phyloP scores from a whole-genome alignment of 768 basidiomycete species.

The Clavulina sp. region DNA sequence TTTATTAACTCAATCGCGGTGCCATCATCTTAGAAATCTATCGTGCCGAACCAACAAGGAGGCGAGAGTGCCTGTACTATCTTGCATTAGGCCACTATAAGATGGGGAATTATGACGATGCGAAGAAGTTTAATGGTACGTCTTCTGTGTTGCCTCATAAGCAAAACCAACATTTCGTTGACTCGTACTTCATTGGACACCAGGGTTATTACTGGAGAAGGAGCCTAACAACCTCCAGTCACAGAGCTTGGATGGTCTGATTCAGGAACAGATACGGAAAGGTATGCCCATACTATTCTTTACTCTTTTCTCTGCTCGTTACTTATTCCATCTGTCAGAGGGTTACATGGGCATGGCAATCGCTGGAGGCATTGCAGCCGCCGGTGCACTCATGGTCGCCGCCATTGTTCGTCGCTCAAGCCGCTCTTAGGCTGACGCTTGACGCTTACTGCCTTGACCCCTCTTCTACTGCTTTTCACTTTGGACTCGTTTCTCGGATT shows the following conservation, averaged over 20 bases:
- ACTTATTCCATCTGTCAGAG: constrained; percentile 30
- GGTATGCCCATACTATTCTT: constrained; percentile 29
- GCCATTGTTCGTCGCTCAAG: constrained; percentile 70
- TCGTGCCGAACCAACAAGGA: constrained; percentile 63
- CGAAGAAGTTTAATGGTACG: constrained; percentile 82
- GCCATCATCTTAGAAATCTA: constrained; percentile 66
- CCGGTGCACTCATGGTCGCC: constrained; percentile 60
- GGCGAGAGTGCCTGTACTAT: constrained; percentile 93
- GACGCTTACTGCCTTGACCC: too few species aligned
- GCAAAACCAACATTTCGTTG: background rate
- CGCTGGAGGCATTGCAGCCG: constrained; percentile 74
- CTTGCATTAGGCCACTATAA: constrained; percentile 93
- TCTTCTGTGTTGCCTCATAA: background rate
- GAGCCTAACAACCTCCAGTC: constrained; percentile 92
- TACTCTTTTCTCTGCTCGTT: background rate
- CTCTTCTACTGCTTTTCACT: too few species aligned
- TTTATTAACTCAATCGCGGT: too few species aligned
- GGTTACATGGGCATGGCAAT: constrained; percentile 99
- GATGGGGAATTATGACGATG: constrained; percentile 87
- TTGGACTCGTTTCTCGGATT: too few species aligned
- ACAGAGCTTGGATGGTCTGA: constrained; percentile 65
- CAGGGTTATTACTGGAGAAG: constrained; percentile 73
- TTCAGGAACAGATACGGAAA: constrained; percentile 68
- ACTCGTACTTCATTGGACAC: too few species aligned
- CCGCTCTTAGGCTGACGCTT: too few species aligned